Evolutionary conservation across 1,284 basidiomycete species (phyloP).

Genomic region (Ustilago hordei): DNA sequence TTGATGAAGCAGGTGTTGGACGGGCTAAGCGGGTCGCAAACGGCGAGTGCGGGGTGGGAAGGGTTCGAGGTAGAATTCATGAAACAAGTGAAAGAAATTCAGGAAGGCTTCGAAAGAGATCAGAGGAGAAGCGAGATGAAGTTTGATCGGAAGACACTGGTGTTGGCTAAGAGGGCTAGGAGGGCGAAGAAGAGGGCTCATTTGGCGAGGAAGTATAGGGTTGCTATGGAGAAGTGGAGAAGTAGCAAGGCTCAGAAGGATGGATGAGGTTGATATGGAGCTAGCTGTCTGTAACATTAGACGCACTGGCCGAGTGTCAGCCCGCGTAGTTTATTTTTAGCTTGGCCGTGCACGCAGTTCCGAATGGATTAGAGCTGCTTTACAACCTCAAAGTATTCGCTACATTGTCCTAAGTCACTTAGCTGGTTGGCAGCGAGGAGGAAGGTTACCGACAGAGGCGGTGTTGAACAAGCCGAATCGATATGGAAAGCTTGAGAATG

Average conservation of each 20-base stretch:
- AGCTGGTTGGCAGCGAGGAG: too few relatives aligned
- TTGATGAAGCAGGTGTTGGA: constrained; percentile 8
- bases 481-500: not conserved
- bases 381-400: too few relatives aligned
- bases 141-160: constrained; percentile 53
- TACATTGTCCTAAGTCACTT: too few relatives aligned
- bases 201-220: constrained; percentile 22
- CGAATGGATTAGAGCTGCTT: not conserved
- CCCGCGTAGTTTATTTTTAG: constrained; percentile 23
- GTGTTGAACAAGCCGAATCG: constrained; percentile 1
- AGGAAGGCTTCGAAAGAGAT: constrained; percentile 49
- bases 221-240: constrained; percentile 23
- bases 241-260: not conserved
- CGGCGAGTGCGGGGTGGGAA: not conserved
- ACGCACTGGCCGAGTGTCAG: not conserved
- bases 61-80: constrained; percentile 17
- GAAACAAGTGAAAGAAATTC: constrained; percentile 14
- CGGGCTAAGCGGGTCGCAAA: not conserved
- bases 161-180: constrained; percentile 54
- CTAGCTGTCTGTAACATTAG: not conserved
- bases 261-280: not conserved
- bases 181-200: constrained; percentile 40
- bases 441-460: not conserved
- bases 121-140: constrained; percentile 42
- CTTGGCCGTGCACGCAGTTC: constrained; percentile 5